Evolutionary conservation across 2,329 filamentous ascomycete species (phyloP).

Genomic region (Lasiodiplodia hormozganensis): DNA sequence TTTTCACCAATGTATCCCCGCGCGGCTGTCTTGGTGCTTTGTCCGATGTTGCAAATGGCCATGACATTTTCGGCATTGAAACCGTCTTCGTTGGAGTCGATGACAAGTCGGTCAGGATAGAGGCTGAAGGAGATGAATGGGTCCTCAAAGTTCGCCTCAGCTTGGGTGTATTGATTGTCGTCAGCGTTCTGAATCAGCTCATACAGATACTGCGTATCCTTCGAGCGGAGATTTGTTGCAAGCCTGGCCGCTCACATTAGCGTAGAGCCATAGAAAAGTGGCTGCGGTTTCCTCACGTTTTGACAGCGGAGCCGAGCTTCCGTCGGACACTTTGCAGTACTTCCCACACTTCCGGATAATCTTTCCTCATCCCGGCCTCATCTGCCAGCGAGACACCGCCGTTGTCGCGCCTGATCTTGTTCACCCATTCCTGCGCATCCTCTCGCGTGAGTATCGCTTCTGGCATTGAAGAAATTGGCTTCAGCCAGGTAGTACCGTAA

Average conservation of each 20-base stretch:
- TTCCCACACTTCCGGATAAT: neutral
- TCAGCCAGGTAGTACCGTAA: no score
- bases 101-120: constrained; percentile 42
- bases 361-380: neutral
- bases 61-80: constrained; percentile 45
- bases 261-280: neutral
- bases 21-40: constrained; percentile 50
- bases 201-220: constrained; percentile 38
- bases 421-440: neutral
- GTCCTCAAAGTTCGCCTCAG: rapidly evolving
- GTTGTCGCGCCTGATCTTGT: neutral
- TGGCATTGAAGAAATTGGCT: neutral
- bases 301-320: neutral
- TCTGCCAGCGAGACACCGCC: neutral
- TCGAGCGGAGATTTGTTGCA: neutral
- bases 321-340: neutral
- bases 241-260: neutral
- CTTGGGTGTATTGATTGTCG: constrained; percentile 43
- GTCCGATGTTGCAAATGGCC: constrained; percentile 55
- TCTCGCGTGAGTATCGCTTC: neutral
- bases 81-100: constrained; percentile 39
- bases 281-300: neutral
- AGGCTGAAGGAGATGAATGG: constrained; percentile 38
- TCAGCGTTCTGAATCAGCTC: constrained; percentile 53
- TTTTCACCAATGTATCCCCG: constrained; percentile 43